phyloP scores from a whole-genome alignment of 768 basidiomycete genomes.

The Phylloporus sp. region DNA sequence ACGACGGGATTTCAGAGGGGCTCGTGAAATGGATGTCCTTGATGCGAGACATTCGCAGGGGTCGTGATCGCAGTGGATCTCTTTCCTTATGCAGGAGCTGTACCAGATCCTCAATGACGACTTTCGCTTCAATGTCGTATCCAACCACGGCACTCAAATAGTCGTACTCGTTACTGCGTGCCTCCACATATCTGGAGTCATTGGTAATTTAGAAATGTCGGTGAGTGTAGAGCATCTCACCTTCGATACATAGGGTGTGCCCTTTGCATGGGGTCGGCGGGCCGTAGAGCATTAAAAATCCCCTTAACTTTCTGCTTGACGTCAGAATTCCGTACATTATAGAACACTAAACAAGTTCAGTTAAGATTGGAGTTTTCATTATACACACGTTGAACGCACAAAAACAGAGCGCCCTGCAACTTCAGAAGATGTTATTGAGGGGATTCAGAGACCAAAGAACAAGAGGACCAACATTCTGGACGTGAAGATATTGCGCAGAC shows the following conservation, averaged over 20 bases:
- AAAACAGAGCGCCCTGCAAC: conserved; percentile 46
- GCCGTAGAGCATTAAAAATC: conserved; percentile 11
- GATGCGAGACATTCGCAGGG: conserved; percentile 14
- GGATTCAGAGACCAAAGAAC: neutral
- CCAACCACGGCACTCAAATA: conserved; percentile 13
- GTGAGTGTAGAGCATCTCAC: neutral
- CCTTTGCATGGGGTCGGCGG: neutral
- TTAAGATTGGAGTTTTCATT: neutral
- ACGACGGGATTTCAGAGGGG: conserved; percentile 27
- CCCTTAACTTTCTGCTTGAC: conserved; percentile 3
- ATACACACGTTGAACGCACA: conserved; percentile 32
- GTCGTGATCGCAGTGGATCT: neutral
- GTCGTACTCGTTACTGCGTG: neutral
- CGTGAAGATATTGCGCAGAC: conserved; percentile 37
- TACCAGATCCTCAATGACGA: conserved; percentile 20
- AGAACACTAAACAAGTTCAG: conserved; percentile 11
- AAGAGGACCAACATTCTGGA: conserved; percentile 42
- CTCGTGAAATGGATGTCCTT: conserved; percentile 30
- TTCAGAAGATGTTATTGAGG: conserved; percentile 16
- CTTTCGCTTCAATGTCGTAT: conserved; percentile 7
- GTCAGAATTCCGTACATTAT: conserved; percentile 20
- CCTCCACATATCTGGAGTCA: neutral
- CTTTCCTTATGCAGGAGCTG: conserved; percentile 21
- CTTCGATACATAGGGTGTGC: conserved; percentile 9
- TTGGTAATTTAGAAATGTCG: neutral